These are phyloP conservation scores for Penicillium dipodomyicola DNA, from an alignment of 495 filamentous ascomycete species.

Conservation along the genomic window DNA sequence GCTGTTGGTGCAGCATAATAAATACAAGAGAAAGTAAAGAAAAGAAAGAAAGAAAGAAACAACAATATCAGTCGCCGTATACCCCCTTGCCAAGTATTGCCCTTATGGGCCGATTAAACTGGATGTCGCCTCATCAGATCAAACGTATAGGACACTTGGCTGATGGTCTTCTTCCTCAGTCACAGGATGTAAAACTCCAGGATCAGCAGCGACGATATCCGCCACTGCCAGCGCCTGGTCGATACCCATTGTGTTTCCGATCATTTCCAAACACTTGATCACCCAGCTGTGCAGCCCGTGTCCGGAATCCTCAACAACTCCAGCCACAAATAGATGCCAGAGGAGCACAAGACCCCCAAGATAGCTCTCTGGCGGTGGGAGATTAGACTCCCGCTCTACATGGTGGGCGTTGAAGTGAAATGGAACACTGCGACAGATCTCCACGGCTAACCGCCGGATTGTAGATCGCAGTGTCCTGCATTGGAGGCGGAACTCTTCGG, in stretches of 20 bases:
- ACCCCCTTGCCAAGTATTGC: background rate
- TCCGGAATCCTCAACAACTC: constrained; percentile 31
- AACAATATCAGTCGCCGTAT: background rate
- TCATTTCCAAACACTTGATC: constrained; percentile 37
- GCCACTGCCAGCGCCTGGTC: constrained; percentile 47
- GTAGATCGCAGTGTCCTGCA: constrained; percentile 34
- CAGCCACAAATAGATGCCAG: constrained; percentile 49
- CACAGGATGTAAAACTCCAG: constrained; percentile 26
- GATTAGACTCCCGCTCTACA: constrained; percentile 9
- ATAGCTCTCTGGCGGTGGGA: constrained; percentile 29
- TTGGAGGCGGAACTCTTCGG: constrained; percentile 34
- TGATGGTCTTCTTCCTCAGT: constrained; percentile 15
- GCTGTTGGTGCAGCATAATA: background rate
- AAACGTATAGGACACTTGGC: background rate
- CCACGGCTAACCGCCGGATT: constrained; percentile 38
- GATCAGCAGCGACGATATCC: constrained; percentile 35
- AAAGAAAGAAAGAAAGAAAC: background rate
- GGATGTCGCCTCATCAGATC: constrained; percentile 5
- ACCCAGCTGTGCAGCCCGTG: constrained; percentile 45
- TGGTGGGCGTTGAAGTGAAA: constrained; percentile 35
- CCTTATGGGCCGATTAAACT: background rate
- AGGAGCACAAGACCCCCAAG: constrained; percentile 46
- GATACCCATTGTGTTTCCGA: constrained; percentile 48
- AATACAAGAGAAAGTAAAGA: background rate
- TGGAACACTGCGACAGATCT: constrained; percentile 48